Evolutionary conservation across 129 eudicot species (phyloP), one percentile per base, ranked within the genome.

Genomic region (Glebionis coronaria): DNA sequence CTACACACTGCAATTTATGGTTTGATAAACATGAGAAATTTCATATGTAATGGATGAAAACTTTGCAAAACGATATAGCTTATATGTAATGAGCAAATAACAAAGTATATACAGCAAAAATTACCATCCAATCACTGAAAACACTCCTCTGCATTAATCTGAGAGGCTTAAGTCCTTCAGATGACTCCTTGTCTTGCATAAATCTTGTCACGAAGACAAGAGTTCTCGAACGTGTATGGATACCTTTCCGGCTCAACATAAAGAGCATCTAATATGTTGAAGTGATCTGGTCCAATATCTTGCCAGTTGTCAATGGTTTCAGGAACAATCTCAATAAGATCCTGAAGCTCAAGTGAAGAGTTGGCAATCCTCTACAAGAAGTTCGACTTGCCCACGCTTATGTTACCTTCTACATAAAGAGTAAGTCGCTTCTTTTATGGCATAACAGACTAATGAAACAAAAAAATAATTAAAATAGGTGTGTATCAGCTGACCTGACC

Each of bases 241-340:
- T 91, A 91, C 69, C 97, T 72, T 73, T 91, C 78, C 0, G 97
- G 97, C 74, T 91, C 96, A 29, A 90, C 86, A 58, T 91, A 91
- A 73, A 91, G 87, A 5, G 95, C 96, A 80, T 88, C 96, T 53
- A 91, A 75, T 52, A 91, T 85, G 70, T 91, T 91, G 52, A 87
- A 91, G 83, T 91, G 97, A 79, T 91, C 88, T 0, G 84, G 84
- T 47, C 97, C 97, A 19, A 91, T 69, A 83, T 91, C 86, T 84
- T 91, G 97, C 97, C 97, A 91, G 80, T 88, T 91, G 81, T 83
- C 83, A 55, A 91, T 68, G 3, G 97, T 96, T 74, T 91, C 97
- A 15, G 97, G 97, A 67, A 91, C 97, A 38, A 91, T 78, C 76
- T 91, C 97, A 62, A 91, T 96, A 62, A 91, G 90, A 78, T 91